Evolutionary conservation across 805 yeast genomes (phyloP), one percentile per base, ranked within the genome.

Genomic region (Schwanniomyces polymorphus): DNA sequence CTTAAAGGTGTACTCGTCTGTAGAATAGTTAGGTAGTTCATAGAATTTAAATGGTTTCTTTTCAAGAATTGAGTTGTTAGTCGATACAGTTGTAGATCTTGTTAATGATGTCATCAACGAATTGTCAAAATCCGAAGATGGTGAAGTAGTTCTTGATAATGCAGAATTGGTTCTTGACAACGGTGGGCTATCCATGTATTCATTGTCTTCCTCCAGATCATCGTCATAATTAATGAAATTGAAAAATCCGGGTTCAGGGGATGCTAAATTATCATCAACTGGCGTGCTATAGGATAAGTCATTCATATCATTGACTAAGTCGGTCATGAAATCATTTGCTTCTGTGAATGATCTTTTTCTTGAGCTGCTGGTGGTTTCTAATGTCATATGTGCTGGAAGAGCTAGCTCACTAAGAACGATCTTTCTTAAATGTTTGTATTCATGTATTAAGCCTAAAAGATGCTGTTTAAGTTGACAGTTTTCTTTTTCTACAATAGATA

Each of bases 111-210:
- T 55, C 76, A 72, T 72, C 42, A 72, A 58, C 42, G 68, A 64
- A 47, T 68, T 62, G 27, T 62, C 65, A n/a, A 45, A 23, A 49
- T 62, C 67, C 4, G 61, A 61, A 11, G 63, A 57, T 3, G 76
- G 76, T 11, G 75, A 68, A 5, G 71, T 65, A 28, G 73, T 69
- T 38, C 76, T 58, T 18, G 74, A 67, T 27, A 72, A 60, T 3
- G 76, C 76, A 14, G 75, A 68, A 4, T 71, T 65, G 33, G 73
- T 69, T 38, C 76, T 58, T 17, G 74, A 67, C 25, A 72, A 59
- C n/a, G 60, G 51, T 17, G 64, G 59, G 9, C 64, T 57, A 42
- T 59, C 64, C 28, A 49, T 49, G 23, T 49, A 49, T 21, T 56
- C 60, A 16, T 56, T 55, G 16, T 53, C 58, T 38, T 59, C 60